phyloP scores from a whole-genome alignment of 192 early-diverging fungal genomes.

The Chytriomyces confervae region DNA sequence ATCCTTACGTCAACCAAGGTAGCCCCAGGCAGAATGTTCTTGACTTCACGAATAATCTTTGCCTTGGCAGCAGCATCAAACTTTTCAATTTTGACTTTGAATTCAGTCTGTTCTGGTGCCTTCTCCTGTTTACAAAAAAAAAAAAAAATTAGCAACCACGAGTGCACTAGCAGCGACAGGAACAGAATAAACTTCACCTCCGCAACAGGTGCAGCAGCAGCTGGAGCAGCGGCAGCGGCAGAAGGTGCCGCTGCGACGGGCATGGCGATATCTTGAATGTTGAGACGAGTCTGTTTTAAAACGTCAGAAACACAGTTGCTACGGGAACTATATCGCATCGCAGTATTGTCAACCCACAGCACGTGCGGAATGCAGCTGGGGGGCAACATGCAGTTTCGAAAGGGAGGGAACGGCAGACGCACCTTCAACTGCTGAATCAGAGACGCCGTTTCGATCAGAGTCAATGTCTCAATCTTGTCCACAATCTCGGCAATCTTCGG shows the following conservation, averaged over 20 bases:
- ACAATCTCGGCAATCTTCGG: conserved; percentile 83
- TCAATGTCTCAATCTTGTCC: conserved; percentile 88
- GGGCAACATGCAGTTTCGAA: background rate
- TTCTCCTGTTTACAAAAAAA: conserved; percentile 72
- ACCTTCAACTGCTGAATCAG: conserved; percentile 91
- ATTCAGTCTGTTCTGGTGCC: conserved; percentile 88
- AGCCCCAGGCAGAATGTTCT: conserved; percentile 88
- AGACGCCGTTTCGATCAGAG: conserved; percentile 89
- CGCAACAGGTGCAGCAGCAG: conserved; percentile 64
- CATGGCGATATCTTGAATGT: conserved; percentile 91
- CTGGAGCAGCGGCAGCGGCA: conserved; percentile 67
- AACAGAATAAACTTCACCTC: conserved; percentile 47
- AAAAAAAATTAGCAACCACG: background rate
- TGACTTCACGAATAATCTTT: conserved; percentile 98
- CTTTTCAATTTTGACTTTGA: conserved; percentile 96
- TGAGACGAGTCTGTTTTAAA: conserved; percentile 70
- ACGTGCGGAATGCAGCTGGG: no score
- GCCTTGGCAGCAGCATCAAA: conserved; percentile 93
- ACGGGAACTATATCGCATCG: no score
- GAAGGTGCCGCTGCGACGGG: conserved; percentile 74
- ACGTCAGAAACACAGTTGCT: background rate
- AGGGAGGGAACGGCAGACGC: background rate
- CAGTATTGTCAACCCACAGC: no score
- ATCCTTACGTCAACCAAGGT: conserved; percentile 87
- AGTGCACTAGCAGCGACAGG: background rate